Percentiles rank a stretch among this genome's conserved stretches.
phyloP scores from a whole-genome alignment of 345 rosid genomes.

The Passiflora organensis region DNA sequence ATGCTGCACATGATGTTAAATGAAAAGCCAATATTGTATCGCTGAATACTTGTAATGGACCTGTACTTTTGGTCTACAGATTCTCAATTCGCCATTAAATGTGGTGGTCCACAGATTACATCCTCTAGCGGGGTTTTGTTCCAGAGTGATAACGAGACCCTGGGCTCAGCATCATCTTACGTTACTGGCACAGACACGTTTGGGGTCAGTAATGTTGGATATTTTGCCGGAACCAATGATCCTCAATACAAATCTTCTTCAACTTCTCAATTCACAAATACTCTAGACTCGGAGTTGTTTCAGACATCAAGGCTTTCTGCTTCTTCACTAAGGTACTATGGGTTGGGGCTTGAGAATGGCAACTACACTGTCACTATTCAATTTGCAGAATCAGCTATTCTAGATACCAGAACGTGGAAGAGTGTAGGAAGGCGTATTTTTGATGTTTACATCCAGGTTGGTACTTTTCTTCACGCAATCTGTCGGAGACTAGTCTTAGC shows the following conservation, averaged over 20 bases:
- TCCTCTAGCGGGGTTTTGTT: constrained; percentile 30
- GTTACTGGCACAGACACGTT: constrained; percentile 36
- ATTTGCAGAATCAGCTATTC: constrained; percentile 39
- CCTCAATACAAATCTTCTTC: constrained; percentile 27
- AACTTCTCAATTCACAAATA: constrained; percentile 32
- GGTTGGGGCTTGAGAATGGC: constrained; percentile 80
- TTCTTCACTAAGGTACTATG: constrained; percentile 69
- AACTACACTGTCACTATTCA: constrained; percentile 52
- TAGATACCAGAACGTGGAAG: constrained; percentile 26
- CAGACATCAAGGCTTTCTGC: constrained; percentile 64
- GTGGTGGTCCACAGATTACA: constrained; percentile 55
- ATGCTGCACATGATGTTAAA: no score
- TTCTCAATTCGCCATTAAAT: constrained; percentile 48
- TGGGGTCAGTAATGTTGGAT: constrained; percentile 48
- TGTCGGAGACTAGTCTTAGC: no score
- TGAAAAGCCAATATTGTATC: not conserved
- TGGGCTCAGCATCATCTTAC: constrained; percentile 55
- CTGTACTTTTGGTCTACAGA: constrained; percentile 27
- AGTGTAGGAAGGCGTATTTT: constrained; percentile 47
- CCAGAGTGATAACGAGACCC: constrained; percentile 45
- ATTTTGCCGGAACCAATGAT: constrained; percentile 24
- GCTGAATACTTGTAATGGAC: not conserved
- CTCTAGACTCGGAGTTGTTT: constrained; percentile 34
- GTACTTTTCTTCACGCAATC: no score
- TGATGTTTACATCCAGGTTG: constrained; percentile 53